Conservation (phyloP, 192 early-diverging fungal genomes). For the Coemansia sp. region DNA sequence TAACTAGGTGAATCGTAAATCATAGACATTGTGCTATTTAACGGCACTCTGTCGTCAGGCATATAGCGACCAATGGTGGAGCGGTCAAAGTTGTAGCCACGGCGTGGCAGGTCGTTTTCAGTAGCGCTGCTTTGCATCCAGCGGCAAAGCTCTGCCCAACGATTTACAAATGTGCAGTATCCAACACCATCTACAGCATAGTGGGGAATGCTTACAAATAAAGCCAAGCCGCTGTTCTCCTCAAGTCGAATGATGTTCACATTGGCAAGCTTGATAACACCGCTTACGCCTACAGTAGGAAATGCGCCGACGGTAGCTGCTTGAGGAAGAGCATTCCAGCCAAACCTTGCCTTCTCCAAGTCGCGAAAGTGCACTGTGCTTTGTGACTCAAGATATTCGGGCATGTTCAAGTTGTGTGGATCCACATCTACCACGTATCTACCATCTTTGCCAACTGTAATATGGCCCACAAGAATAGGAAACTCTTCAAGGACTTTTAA, state of each 20-base stretch:
- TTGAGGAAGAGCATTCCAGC: slow-evolving; percentile 14
- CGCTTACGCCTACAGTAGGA: background rate
- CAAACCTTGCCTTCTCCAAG: slow-evolving; percentile 6
- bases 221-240: slow-evolving; percentile 24
- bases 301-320: background rate
- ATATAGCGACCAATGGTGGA: slow-evolving; percentile 18
- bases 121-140: background rate
- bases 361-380: slow-evolving; percentile 14
- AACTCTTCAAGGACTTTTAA: slow-evolving; percentile 16
- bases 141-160: slow-evolving; percentile 19
- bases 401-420: slow-evolving; percentile 21
- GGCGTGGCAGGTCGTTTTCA: background rate
- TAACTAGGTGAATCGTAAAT: slow-evolving; percentile 20
- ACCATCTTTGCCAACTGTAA: slow-evolving; percentile 1
- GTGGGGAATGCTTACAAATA: slow-evolving; percentile 23
- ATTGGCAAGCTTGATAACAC: slow-evolving; percentile 13
- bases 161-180: slow-evolving; percentile 15
- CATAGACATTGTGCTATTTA: background rate
- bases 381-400: slow-evolving; percentile 18
- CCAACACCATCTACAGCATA: slow-evolving; percentile 20
- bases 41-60: slow-evolving; percentile 10
- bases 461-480: slow-evolving; percentile 22
- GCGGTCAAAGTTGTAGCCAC: slow-evolving; percentile 32
- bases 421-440: slow-evolving; percentile 6
- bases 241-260: slow-evolving; percentile 12